phyloP scores from a whole-genome alignment of 805 yeast species.

The Candida tammaniensis region DNA sequence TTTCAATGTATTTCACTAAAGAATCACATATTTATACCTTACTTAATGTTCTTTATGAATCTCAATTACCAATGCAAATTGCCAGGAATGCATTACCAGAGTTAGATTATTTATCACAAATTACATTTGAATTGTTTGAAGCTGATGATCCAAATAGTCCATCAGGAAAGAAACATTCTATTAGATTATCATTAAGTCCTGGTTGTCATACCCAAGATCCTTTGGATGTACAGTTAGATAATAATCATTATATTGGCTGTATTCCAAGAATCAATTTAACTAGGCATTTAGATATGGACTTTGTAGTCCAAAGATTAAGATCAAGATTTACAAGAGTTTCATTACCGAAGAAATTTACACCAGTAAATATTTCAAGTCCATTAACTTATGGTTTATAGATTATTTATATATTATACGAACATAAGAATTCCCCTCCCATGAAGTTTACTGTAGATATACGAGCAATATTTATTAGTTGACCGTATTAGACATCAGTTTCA shows the following conservation, averaged over 20 bases:
- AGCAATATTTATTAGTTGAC: neutral
- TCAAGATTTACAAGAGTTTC: slow-evolving; percentile 83
- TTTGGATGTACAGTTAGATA: slow-evolving; percentile 91
- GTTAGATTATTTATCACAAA: slow-evolving; percentile 91
- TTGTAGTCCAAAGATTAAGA: slow-evolving; percentile 76
- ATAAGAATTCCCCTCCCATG: too few relatives aligned
- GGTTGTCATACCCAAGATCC: slow-evolving; percentile 99
- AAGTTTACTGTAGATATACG: too few relatives aligned
- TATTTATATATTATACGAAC: too few relatives aligned
- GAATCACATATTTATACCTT: slow-evolving; percentile 96
- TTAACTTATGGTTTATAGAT: slow-evolving; percentile 25
- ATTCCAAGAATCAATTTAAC: slow-evolving; percentile 89
- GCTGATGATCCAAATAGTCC: slow-evolving; percentile 57
- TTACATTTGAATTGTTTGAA: slow-evolving; percentile 90
- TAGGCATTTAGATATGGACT: slow-evolving; percentile 88
- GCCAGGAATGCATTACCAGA: slow-evolving; percentile 96
- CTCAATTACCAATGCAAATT: slow-evolving; percentile 91
- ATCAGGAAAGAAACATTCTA: slow-evolving; percentile 79
- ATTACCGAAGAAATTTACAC: slow-evolving; percentile 87
- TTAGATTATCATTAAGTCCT: slow-evolving; percentile 88
- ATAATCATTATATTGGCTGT: slow-evolving; percentile 94
- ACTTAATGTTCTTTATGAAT: slow-evolving; percentile 84
- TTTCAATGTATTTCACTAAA: slow-evolving; percentile 89
- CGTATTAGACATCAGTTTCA: neutral
- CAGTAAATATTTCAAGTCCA: slow-evolving; percentile 82